Conservation (phyloP, 2,329 filamentous ascomycete species). For the Fusarium verticillioides region DNA sequence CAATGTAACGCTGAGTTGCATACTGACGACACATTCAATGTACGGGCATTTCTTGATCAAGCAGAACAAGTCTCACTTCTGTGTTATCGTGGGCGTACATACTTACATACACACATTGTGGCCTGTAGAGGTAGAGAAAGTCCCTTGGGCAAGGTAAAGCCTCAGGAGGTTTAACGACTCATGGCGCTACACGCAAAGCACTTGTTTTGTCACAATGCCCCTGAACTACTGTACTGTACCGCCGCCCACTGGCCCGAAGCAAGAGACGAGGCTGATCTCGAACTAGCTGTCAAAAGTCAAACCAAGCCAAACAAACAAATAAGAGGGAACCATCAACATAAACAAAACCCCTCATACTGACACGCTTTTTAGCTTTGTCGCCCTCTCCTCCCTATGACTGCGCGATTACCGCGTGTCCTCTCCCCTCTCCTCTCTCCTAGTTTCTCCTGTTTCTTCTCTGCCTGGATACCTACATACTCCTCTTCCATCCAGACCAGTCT, state of each 20-base stretch:
- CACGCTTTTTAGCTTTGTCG: background rate
- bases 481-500: slow-evolving; percentile 28
- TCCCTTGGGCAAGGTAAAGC: background rate
- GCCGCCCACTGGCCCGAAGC: background rate
- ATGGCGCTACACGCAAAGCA: slow-evolving; percentile 4
- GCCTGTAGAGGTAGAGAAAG: background rate
- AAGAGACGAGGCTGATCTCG: background rate
- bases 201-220: slow-evolving; percentile 31
- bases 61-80: slow-evolving; percentile 1
- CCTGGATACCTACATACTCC: background rate
- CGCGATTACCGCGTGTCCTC: slow-evolving; percentile 35
- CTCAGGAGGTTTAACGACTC: slow-evolving; percentile 21
- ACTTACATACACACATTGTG: background rate
- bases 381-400: slow-evolving; percentile 1
- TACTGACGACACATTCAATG: slow-evolving; percentile 32
- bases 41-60: slow-evolving; percentile 21
- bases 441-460: background rate
- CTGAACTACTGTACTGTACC: slow-evolving; percentile 3
- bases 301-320: background rate
- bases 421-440: background rate
- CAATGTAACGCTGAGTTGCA: slow-evolving; percentile 34
- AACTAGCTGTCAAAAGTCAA: background rate
- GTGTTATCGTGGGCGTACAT: background rate
- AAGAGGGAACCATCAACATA: background rate
- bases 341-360: slow-evolving; percentile 26